Base-by-base conservation (phyloP, 2,329 filamentous ascomycete genomes). In the Hypoxylon rubiginosum region DNA sequence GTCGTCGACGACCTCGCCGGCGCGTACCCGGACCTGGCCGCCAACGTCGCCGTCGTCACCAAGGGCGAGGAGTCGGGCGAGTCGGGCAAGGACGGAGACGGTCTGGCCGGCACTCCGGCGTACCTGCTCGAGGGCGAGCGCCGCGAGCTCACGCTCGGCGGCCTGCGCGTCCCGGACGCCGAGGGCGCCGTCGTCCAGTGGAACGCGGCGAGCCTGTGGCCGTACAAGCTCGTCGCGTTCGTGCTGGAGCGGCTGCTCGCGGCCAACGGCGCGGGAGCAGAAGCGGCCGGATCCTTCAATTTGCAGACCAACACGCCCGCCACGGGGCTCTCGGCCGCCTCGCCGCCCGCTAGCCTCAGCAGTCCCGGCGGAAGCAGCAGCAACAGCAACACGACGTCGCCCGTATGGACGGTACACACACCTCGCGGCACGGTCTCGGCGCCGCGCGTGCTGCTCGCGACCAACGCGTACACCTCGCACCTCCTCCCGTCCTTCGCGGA, bases 381-480 rank as follows among this genome's bases (percentile, higher is more conserved):
- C 6, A 11, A 19, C 21, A 6, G 34, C 17, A 43, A 3, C 41
- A 24, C 2, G 17, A 24, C 45, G 8, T 43, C 53, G 19, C 68
- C 73, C 9, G 74, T 75, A 2, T 94, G 91, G 88, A 82, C 83
- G 0, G 80, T 93, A 0, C 82, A 88, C 50, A 97, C 93, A 0
- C 78, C 83, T 0, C 88, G 93, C 21, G 94, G 93, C n/a, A 81
- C 79, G 45, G 84, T 97, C 59, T 76, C 76, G 0, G 84, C 93
- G 0, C 80, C 82, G 11, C 84, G 86, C 34, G 87, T 97, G 19
- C 84, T 97, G 17, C 85, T 97, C 15, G 91, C 92, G 4, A 95
- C 91, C 0, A 97, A 97, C 75, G 94, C 84, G 3, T 97, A 97
- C 78, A 94, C 93, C 0, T 92, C 92, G 1, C 85, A 90, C 65